Evolutionary conservation across 768 basidiomycete species (phyloP), one percentile per base, ranked within the genome.

Genomic region (Paxillus involutus): DNA sequence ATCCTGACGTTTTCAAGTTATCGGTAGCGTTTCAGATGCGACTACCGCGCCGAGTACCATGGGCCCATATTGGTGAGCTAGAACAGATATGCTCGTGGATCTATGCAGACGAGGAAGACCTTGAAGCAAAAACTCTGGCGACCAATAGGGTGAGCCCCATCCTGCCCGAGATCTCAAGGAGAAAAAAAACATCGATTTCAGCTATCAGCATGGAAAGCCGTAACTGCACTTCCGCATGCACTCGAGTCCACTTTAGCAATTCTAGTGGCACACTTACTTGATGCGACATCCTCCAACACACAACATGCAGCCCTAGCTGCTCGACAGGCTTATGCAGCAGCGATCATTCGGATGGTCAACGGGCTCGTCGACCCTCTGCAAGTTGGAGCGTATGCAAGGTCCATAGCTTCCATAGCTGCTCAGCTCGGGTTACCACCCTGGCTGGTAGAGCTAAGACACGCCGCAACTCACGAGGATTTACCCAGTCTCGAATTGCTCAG

Each of bases 311-410:
- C 69, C 36, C 76, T 91, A 35, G 70, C 76, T 47, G 69, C 91
- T 50, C 81, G 95, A 17, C 88, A 94, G 62, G 82, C 81, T 55
- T 94, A 92, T 69, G 84, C 91, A 9, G 76, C 88, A 24, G 85
- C 93, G 2, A 75, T 97, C 55, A 88, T 95, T 54, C 78, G 96
- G 32, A 83, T 98, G 59, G 91, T 98, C 59, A 99, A 98, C 62
- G 91, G 94, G 2, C 79, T 98, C 36, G 96, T 98, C 7, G 97
- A 99, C 64, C 94, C 95, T 13, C 76, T 97, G 11, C 97, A 99
- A 64, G 79, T 84, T 10, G 92, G 94, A 7, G 80, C 82, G 17
- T 98, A 90, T 65, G 96, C 97, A 3, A 80, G 94, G 19, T 88
- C 97, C 2, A 98, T 98, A 60, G 84, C 89, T 0, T 84, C 88